Evolutionary conservation across 2,329 filamentous ascomycete species (phyloP).

Genomic region (Fusarium pseudoanthophilum): DNA sequence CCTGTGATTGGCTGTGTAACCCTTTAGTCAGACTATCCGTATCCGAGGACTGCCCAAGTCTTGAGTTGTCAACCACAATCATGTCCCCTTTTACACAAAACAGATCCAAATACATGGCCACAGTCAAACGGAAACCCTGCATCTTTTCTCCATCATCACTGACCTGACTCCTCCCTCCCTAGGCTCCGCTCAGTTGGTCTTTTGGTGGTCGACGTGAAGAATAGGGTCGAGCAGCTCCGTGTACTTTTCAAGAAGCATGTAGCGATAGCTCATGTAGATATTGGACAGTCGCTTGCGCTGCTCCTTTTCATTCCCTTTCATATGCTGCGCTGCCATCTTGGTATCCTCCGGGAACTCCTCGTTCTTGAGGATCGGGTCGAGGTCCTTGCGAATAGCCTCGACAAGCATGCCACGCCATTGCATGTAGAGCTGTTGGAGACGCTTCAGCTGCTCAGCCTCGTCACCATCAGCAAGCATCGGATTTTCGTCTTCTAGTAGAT

Average conservation of each 20-base stretch:
- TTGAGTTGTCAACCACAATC: not conserved
- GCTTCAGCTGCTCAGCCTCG: constrained; percentile 1
- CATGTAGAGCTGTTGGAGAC: constrained; percentile 24
- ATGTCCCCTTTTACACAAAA: not conserved
- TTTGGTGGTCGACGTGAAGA: not conserved
- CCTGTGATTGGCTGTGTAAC: constrained; percentile 8
- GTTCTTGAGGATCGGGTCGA: constrained; percentile 22
- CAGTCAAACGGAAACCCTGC: not conserved
- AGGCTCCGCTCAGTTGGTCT: not conserved
- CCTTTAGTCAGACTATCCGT: not conserved
- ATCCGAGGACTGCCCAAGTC: not conserved
- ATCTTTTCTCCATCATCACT: not conserved
- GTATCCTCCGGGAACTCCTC: not conserved
- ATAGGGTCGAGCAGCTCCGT: constrained; percentile 11
- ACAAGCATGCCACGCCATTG: constrained; percentile 28
- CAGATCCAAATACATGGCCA: not conserved
- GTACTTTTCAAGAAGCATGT: constrained; percentile 12
- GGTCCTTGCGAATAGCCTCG: constrained; percentile 9
- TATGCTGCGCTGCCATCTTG: not conserved
- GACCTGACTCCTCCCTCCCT: not conserved
- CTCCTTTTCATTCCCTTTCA: not conserved
- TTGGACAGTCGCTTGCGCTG: constrained; percentile 8
- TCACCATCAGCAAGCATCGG: constrained; percentile 1
- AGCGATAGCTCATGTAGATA: constrained; percentile 14
- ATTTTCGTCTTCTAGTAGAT: not conserved